These are phyloP conservation scores for Agrocybe chaxingu DNA, from an alignment of 768 basidiomycete species.

Conservation along the genomic window DNA sequence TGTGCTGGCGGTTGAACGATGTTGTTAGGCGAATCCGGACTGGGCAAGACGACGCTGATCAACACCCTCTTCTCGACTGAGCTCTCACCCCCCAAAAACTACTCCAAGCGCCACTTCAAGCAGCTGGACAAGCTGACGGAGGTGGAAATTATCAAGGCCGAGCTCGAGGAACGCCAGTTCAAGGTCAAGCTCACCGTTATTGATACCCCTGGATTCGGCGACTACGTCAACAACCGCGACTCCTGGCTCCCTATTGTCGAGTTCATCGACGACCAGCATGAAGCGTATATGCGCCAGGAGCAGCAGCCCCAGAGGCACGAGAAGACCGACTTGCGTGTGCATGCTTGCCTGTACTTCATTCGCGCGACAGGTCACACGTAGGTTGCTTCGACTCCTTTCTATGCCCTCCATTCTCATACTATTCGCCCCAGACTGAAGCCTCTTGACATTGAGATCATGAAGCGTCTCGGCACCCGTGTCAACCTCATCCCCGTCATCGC, in stretches of 20 bases:
- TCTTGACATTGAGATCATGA: slow-evolving; percentile 99
- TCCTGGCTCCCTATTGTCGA: slow-evolving; percentile 98
- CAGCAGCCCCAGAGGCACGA: slow-evolving; percentile 95
- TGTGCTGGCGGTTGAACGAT: not conserved
- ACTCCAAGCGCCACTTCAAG: slow-evolving; percentile 84
- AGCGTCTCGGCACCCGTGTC: slow-evolving; percentile 95
- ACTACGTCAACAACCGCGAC: slow-evolving; percentile 99
- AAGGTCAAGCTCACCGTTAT: slow-evolving; percentile 99
- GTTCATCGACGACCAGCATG: slow-evolving; percentile 96
- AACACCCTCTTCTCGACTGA: slow-evolving; percentile 99
- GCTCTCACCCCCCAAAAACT: slow-evolving; percentile 89
- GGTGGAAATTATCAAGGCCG: slow-evolving; percentile 98
- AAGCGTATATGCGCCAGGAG: slow-evolving; percentile 96
- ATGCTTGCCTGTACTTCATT: slow-evolving; percentile 97
- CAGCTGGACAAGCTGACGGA: slow-evolving; percentile 99
- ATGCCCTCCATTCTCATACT: slow-evolving; percentile 1
- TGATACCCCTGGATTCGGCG: slow-evolving; percentile 98
- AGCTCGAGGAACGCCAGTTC: slow-evolving; percentile 98
- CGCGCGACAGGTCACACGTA: slow-evolving; percentile 95
- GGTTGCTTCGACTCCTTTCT: slow-evolving; percentile 28
- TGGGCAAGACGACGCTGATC: slow-evolving; percentile 96
- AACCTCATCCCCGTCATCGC: slow-evolving; percentile 97
- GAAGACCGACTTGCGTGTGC: slow-evolving; percentile 93
- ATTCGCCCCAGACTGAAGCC: slow-evolving; percentile 73
- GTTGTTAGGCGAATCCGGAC: slow-evolving; percentile 83